Evolutionary conservation across 1,284 basidiomycete species (phyloP).

Genomic region (Moesziomyces antarcticus): DNA sequence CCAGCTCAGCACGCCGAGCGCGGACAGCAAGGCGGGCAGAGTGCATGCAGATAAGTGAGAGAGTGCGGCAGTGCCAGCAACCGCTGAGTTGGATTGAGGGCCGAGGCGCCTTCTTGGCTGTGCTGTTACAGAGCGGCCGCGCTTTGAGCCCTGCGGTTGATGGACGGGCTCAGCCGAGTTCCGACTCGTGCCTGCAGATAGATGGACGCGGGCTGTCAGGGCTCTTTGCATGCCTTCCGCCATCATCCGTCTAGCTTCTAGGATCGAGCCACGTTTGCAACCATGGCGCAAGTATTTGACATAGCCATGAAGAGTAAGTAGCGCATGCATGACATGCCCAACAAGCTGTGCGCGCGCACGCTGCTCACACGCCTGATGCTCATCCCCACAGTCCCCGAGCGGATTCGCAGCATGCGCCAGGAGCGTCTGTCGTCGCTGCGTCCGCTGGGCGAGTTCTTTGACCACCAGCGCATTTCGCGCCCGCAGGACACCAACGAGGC

Average conservation of each 20-base stretch:
- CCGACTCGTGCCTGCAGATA: not conserved
- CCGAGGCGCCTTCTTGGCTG: too few relatives aligned
- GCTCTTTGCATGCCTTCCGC: not conserved
- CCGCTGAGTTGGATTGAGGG: too few relatives aligned
- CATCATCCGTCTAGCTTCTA: not conserved
- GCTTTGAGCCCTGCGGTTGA: too few relatives aligned
- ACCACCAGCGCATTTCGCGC: constrained; percentile 84
- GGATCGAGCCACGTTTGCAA: constrained; percentile 2
- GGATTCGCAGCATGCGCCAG: constrained; percentile 71
- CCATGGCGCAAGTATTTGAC: constrained; percentile 54
- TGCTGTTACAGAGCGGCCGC: too few relatives aligned
- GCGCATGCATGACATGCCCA: not conserved
- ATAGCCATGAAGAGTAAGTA: constrained; percentile 55
- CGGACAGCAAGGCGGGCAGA: not conserved
- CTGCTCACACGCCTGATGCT: not conserved
- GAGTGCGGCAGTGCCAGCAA: not conserved
- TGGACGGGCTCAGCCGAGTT: not conserved
- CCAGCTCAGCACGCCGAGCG: not conserved
- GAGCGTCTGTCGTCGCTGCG: constrained; percentile 84
- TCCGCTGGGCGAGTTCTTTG: constrained; percentile 77
- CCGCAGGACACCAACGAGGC: constrained; percentile 74
- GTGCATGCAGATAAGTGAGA: not conserved
- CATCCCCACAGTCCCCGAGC: constrained; percentile 47
- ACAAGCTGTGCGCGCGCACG: not conserved
- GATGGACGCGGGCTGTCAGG: too few relatives aligned